Base-by-base conservation (phyloP, 2,329 filamentous ascomycete species). In the Fonsecaea monophora region DNA sequence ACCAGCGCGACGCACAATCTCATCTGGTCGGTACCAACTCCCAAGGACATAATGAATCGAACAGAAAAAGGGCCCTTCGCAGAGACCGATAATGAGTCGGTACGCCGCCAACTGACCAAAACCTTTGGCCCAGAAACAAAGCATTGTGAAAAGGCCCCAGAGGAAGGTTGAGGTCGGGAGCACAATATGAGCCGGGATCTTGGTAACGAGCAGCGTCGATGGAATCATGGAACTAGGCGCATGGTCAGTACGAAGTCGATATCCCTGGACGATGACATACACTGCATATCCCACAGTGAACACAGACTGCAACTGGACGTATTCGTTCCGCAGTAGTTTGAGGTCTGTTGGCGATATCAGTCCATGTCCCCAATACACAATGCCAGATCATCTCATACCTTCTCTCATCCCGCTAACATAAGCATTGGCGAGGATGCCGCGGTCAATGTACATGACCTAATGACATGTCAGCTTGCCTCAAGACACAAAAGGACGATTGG, bases 351-450 rank as follows among this genome's bases (percentile, higher is more conserved):
- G 13, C 21, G 10, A 25, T 53, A 13, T 53, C 50, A 15, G 50
- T 15, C 15, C 15, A 25, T 38, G 37, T 13, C 37, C 13, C 13
- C 37, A 13, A 38, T 6, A 13, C 2, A 38, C 5, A 10, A 38
- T 12, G 37, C 37, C 9, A 38, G 37, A 10, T 12, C 37, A 21
- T 18, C 10, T 21, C 50, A 18, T 32, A 53, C 76, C 76, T 64
- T 77, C 73, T 62, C 73, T 71, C 75, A 77, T 77, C 6, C 76
- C 76, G 1, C 74, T 76, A 9, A 78, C 75, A 64, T 77, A 85
- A 38, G 80, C 79, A 73, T 82, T 82, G 65, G 78, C 78, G 50
- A 84, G 74, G 62, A 83, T 82, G 65, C 78, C 80, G 53, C 78
- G 76, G 68, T 84, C 82, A 13, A 84, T 72, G 62, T 77, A 74